phyloP scores from a whole-genome alignment of 2,329 filamentous ascomycete genomes.

The Scolecobasidium constrictum region DNA sequence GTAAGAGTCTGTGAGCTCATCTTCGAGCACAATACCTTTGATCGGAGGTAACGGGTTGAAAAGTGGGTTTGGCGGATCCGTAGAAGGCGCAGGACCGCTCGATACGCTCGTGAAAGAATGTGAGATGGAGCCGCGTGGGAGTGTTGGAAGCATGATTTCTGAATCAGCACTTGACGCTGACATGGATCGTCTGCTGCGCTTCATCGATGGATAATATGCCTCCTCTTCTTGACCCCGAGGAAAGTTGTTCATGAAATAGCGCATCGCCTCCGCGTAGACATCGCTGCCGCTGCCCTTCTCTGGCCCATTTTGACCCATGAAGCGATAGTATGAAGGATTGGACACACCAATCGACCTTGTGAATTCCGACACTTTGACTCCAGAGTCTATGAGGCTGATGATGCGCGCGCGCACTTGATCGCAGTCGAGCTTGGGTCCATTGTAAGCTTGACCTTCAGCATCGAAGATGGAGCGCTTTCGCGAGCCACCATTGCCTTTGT shows the following conservation, averaged over 20 bases:
- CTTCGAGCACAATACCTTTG: conserved; percentile 25
- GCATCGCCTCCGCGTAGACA: conserved; percentile 19
- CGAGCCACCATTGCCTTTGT: neutral
- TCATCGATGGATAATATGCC: conserved; percentile 23
- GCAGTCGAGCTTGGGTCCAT: neutral
- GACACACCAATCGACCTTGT: conserved; percentile 26
- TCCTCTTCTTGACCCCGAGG: conserved; percentile 31
- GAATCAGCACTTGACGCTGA: neutral
- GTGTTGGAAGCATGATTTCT: neutral
- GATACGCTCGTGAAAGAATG: neutral
- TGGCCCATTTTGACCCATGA: conserved; percentile 39
- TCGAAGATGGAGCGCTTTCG: conserved; percentile 4
- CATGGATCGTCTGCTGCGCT: neutral
- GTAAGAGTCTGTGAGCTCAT: conserved; percentile 32
- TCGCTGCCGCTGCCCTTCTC: conserved; percentile 21
- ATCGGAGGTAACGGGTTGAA: neutral
- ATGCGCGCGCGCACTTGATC: conserved; percentile 29
- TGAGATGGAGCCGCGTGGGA: neutral
- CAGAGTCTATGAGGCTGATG: conserved; percentile 28
- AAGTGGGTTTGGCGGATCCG: neutral
- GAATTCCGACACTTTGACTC: conserved; percentile 35
- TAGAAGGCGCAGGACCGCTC: neutral
- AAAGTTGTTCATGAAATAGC: conserved; percentile 34
- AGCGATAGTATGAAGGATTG: conserved; percentile 27
- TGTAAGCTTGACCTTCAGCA: neutral